These are phyloP conservation scores for Ricinus communis DNA, from an alignment of 345 rosid genomes.

Conservation along the genomic window DNA sequence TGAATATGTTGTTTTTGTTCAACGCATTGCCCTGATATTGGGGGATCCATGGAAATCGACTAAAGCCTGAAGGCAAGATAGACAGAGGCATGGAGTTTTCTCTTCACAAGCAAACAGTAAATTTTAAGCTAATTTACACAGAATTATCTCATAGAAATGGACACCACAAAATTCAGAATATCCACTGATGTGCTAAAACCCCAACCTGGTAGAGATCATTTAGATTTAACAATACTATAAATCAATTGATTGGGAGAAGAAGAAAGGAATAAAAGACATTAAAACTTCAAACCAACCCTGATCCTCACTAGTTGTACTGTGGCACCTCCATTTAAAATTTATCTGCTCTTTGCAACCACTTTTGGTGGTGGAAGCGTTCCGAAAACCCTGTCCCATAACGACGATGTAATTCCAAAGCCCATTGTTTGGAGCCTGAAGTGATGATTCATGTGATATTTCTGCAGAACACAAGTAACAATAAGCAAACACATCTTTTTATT, in stretches of 20 bases:
- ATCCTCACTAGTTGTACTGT: background rate
- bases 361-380: slow-evolving; percentile 69
- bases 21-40: too few species aligned
- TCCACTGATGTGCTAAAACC: slow-evolving; percentile 2
- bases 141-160: background rate
- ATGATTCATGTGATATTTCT: slow-evolving; percentile 95
- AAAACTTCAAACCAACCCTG: background rate
- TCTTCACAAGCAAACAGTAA: background rate
- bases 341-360: slow-evolving; percentile 14
- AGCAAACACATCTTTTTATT: background rate
- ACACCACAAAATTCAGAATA: slow-evolving; percentile 12
- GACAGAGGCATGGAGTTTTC: background rate
- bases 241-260: slow-evolving; percentile 7
- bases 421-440: slow-evolving; percentile 83
- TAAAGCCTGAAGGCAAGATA: background rate
- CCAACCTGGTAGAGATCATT: slow-evolving; percentile 13
- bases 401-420: slow-evolving; percentile 93
- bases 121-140: slow-evolving; percentile 10
- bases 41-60: background rate
- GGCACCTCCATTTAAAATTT: background rate
- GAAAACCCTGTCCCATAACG: slow-evolving; percentile 81
- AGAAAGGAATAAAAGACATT: background rate
- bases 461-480: slow-evolving; percentile 35
- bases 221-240: slow-evolving; percentile 4
- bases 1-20: background rate